Evolutionary conservation across 169 alveolate species (phyloP).

Genomic region (Perkinsus olseni): DNA sequence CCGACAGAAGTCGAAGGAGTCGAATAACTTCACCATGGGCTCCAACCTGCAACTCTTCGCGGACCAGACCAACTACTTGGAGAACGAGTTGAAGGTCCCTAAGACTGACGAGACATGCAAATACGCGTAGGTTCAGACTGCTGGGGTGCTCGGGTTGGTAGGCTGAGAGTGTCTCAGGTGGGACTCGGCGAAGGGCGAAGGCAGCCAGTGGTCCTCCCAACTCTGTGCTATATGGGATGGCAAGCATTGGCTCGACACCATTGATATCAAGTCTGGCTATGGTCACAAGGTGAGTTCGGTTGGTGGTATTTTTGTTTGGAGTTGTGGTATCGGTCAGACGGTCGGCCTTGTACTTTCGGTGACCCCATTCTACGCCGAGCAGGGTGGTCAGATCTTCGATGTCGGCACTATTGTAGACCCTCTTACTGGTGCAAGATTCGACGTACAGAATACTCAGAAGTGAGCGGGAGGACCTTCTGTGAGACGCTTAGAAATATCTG

Average conservation of each 20-base stretch:
- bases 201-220: background rate
- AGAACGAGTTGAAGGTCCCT: constrained; percentile 14
- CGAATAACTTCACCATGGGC: background rate
- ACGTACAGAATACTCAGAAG: constrained; percentile 67
- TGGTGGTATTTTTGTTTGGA: background rate
- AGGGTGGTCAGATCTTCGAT: constrained; percentile 38
- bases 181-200: constrained; percentile 20
- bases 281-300: background rate
- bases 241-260: background rate
- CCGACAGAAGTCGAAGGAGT: background rate
- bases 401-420: constrained; percentile 26
- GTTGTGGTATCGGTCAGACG: background rate
- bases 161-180: constrained; percentile 8
- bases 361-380: constrained; percentile 76
- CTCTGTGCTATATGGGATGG: constrained; percentile 46
- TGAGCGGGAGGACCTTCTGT: background rate
- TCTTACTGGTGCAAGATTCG: constrained; percentile 31
- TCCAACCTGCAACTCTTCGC: constrained; percentile 32
- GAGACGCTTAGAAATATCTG: background rate
- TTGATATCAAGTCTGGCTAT: background rate
- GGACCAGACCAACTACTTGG: constrained; percentile 39
- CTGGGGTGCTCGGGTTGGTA: background rate
- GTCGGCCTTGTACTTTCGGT: constrained; percentile 60
- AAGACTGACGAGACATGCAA: constrained; percentile 41
- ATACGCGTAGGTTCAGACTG: constrained; percentile 9